Evolutionary conservation across 192 early-diverging fungal species (phyloP), one percentile per base, ranked within the genome.

Genomic region (Dispira simplex): DNA sequence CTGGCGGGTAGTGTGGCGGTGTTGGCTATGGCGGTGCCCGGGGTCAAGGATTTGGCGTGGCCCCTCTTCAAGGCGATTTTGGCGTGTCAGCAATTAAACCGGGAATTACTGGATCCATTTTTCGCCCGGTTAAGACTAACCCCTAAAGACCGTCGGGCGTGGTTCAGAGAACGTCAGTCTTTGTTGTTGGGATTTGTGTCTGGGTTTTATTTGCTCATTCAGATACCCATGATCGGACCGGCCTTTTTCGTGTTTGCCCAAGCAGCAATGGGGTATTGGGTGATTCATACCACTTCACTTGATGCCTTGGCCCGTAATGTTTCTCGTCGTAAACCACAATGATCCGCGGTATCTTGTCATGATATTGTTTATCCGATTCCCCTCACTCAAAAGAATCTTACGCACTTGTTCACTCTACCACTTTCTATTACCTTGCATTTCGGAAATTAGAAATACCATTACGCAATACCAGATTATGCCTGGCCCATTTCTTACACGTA

Each of bases 31-130:
- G n/a, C 53, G 78, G 48, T 78, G 76, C 20, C 59, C 62, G 23
- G 71, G 66, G 46, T 43, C 72, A 8, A 72, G 70, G 8, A 67
- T 69, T 18, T 67, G 64, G 21, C 54, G 18, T 56, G 54, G 54
- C 16, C 54, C 27, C 16, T 79, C 2, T 62, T 84, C n/a, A 70
- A 77, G 55, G 74, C 73, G 1, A 73, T 81, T 54, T 70, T 81
- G 65, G 75, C 71, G 25, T 77, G 76, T 66, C 68, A 81, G 39
- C 65, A 73, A 1, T 63, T 84, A 46, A 82, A 74, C 55, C 73
- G 82, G 18, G 82, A 84, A 68, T 64, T 84, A 18, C 47, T 84
- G 39, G 82, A 82, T 45, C 82, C 82, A n/a, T 84, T 82, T 68
- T 84, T 84, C 69, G 68, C 71, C 27, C 62, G 80, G 21, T 66